These are phyloP conservation scores for Pythium grandisporangium DNA, from an alignment of 352 stramenopile genomes.

Conservation along the genomic window DNA sequence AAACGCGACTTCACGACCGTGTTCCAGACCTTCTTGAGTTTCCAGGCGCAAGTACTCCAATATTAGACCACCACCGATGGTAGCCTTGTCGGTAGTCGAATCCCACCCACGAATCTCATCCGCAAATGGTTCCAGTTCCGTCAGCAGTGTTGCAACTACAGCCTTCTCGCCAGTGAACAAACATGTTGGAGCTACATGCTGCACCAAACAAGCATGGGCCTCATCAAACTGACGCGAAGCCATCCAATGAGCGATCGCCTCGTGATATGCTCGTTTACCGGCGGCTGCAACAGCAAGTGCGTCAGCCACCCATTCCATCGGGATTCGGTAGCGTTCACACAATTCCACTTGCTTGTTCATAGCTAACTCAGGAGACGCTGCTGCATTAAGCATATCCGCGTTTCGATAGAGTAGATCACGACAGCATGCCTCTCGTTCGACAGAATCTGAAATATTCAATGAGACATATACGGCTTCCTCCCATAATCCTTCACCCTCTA, in stretches of 20 bases:
- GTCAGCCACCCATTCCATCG: constrained; percentile 61
- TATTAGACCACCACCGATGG: constrained; percentile 46
- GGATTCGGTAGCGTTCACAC: constrained; percentile 33
- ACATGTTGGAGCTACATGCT: constrained; percentile 41
- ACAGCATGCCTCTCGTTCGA: constrained; percentile 46
- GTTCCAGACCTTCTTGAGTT: constrained; percentile 40
- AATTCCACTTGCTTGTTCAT: constrained; percentile 47
- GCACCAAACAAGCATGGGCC: constrained; percentile 51
- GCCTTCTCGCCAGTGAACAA: constrained; percentile 61
- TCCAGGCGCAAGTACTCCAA: constrained; percentile 69
- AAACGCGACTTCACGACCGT: constrained; percentile 43
- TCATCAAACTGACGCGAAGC: constrained; percentile 42
- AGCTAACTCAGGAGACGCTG: too few relatives aligned
- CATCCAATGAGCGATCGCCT: constrained; percentile 74
- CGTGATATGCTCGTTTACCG: constrained; percentile 31
- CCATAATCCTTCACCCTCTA: constrained; percentile 56
- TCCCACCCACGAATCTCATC: constrained; percentile 59
- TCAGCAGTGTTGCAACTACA: constrained; percentile 37
- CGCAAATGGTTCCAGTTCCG: constrained; percentile 43
- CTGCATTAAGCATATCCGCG: constrained; percentile 26
- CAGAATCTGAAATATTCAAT: constrained; percentile 53
- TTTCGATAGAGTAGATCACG: constrained; percentile 60
- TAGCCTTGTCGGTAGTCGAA: constrained; percentile 27
- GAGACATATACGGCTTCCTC: constrained; percentile 71
- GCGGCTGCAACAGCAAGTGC: constrained; percentile 47